These are phyloP conservation scores for Scedosporium dehoogii DNA, from an alignment of 2,329 filamentous ascomycete genomes.

Conservation along the genomic window DNA sequence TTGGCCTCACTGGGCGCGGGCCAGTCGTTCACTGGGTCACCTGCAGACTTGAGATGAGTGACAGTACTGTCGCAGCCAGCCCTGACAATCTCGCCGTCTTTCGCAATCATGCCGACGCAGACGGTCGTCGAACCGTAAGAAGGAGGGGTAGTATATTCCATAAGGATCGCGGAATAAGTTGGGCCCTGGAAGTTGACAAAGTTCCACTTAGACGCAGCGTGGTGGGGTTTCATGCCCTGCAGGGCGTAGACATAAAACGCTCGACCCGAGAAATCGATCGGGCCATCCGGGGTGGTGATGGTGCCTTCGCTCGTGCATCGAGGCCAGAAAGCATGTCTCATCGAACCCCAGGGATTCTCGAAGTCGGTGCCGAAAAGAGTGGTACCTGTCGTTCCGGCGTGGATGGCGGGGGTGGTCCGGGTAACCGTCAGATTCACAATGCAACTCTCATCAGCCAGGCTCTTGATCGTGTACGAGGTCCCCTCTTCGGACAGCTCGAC, in stretches of 20 bases:
- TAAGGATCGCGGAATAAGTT: conserved; percentile 77
- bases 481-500: conserved; percentile 81
- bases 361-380: conserved; percentile 81
- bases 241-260: conserved; percentile 76
- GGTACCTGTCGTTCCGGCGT: conserved; percentile 74
- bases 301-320: conserved; percentile 72
- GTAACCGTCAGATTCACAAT: conserved; percentile 82
- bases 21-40: conserved; percentile 77
- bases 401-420: conserved; percentile 67
- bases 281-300: conserved; percentile 72
- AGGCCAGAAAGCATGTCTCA: conserved; percentile 94
- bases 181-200: conserved; percentile 87
- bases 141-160: conserved; percentile 91
- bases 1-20: conserved; percentile 69
- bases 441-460: conserved; percentile 67
- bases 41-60: conserved; percentile 58
- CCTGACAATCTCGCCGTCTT: conserved; percentile 69
- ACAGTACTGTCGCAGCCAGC: conserved; percentile 57
- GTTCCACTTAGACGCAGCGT: conserved; percentile 86
- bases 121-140: conserved; percentile 85
- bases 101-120: conserved; percentile 71
- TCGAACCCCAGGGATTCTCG: conserved; percentile 77
- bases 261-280: conserved; percentile 70
- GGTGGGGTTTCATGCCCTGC: conserved; percentile 98
- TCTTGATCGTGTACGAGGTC: conserved; percentile 79